These are phyloP conservation scores for Lachancea thermotolerans DNA, from an alignment of 805 yeast genomes.

Conservation along the genomic window DNA sequence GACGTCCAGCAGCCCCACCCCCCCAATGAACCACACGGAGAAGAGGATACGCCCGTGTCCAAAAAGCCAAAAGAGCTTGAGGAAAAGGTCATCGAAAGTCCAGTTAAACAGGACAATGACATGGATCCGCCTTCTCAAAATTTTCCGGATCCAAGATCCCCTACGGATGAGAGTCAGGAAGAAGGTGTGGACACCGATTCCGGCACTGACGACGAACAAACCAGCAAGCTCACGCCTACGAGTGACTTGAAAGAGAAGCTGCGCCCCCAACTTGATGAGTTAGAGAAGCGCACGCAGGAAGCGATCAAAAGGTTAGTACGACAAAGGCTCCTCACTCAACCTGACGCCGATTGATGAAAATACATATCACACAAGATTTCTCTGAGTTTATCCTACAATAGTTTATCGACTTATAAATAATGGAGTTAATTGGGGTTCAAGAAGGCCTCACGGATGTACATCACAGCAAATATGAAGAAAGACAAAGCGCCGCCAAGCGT, in stretches of 20 bases:
- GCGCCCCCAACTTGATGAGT: constrained; percentile 31
- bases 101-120: not conserved
- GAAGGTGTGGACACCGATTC: constrained; percentile 8
- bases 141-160: too few relatives aligned
- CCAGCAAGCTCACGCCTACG: not conserved
- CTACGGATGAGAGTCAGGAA: not conserved
- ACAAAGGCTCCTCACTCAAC: constrained; percentile 24
- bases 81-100: not conserved
- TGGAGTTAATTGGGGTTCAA: constrained; percentile 6
- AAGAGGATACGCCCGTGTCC: too few relatives aligned
- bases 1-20: not conserved
- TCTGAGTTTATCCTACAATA: not conserved
- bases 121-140: too few relatives aligned
- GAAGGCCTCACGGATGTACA: constrained; percentile 70
- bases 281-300: constrained; percentile 39
- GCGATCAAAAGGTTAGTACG: constrained; percentile 35
- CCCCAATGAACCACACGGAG: too few relatives aligned
- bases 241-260: constrained; percentile 34
- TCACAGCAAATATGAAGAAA: constrained; percentile 71
- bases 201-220: not conserved
- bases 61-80: too few relatives aligned
- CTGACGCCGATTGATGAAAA: constrained; percentile 3
- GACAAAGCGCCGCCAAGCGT: constrained; percentile 88
- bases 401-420: not conserved
- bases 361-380: not conserved